These are phyloP conservation scores for Populus hybrid DNA, from an alignment of 441 rosid genomes.

Conservation along the genomic window DNA sequence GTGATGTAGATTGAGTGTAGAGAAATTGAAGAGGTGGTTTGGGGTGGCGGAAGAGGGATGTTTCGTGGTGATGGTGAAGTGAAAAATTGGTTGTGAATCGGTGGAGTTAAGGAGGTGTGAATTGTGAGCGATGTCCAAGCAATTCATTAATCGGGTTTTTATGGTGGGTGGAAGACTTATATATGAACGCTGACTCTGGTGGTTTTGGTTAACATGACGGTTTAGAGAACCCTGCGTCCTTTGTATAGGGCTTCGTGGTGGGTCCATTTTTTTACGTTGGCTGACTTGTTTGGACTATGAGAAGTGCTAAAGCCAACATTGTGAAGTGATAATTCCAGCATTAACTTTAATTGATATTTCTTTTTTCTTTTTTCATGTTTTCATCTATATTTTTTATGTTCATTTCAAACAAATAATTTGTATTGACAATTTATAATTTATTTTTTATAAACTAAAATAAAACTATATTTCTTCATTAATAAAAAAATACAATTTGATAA, in stretches of 20 bases:
- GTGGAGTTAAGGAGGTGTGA: background rate
- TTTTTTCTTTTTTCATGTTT: too few relatives aligned
- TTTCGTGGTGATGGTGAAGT: background rate
- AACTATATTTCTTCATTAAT: too few relatives aligned
- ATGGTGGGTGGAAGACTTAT: background rate
- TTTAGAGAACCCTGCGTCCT: too few relatives aligned
- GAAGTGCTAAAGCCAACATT: too few relatives aligned
- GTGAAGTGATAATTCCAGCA: background rate
- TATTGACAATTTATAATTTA: too few relatives aligned
- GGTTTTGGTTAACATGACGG: background rate
- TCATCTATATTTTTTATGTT: too few relatives aligned
- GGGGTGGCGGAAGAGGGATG: background rate
- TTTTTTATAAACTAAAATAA: too few relatives aligned
- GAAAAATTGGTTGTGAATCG: constrained; percentile 19
- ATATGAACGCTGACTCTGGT: background rate
- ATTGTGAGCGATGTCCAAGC: constrained; percentile 24
- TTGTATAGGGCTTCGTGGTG: background rate
- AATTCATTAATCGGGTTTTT: constrained; percentile 25
- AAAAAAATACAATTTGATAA: too few relatives aligned
- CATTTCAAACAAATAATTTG: too few relatives aligned
- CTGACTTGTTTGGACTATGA: background rate
- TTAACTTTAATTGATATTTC: background rate
- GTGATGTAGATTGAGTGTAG: background rate
- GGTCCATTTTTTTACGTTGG: too few relatives aligned
- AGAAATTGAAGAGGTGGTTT: background rate